phyloP scores from a whole-genome alignment of 768 basidiomycete species.

The Xerocomellus amylosporus region DNA sequence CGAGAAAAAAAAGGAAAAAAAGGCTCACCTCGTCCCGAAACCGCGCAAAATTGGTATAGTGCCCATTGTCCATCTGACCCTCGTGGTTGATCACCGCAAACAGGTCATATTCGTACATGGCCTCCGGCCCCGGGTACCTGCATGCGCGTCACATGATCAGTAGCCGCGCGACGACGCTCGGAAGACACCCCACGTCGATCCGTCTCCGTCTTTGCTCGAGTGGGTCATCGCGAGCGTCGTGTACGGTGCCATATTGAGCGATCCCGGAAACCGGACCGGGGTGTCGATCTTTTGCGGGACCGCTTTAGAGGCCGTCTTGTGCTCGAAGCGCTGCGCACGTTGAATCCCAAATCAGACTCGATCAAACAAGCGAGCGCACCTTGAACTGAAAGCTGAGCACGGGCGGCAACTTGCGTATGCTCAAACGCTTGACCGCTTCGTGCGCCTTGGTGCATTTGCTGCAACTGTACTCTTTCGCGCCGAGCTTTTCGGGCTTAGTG shows the following conservation, averaged over 20 bases:
- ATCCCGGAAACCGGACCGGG: constrained; percentile 76
- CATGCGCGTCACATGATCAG: neutral
- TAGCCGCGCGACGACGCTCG: neutral
- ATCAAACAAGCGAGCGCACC: constrained; percentile 31
- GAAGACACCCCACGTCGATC: constrained; percentile 24
- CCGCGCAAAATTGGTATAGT: constrained; percentile 86
- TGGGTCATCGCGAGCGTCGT: constrained; percentile 62
- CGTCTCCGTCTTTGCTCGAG: constrained; percentile 42
- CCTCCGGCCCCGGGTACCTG: constrained; percentile 55
- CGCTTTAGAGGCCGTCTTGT: constrained; percentile 69
- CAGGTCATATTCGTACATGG: constrained; percentile 85
- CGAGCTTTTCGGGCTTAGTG: constrained; percentile 83
- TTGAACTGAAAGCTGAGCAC: constrained; percentile 96
- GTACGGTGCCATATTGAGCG: constrained; percentile 86
- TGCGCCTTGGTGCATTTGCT: constrained; percentile 73
- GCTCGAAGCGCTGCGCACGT: constrained; percentile 77
- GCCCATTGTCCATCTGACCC: constrained; percentile 91
- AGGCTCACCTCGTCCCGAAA: constrained; percentile 79
- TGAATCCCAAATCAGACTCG: neutral
- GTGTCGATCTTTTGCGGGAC: constrained; percentile 83
- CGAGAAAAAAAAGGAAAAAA: neutral
- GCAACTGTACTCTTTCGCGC: constrained; percentile 80
- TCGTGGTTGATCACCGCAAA: constrained; percentile 94
- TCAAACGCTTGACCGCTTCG: constrained; percentile 82
- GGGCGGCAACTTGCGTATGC: constrained; percentile 80